These are phyloP conservation scores for Silybum marianum DNA, from an alignment of 129 eudicot species.

Conservation along the genomic window DNA sequence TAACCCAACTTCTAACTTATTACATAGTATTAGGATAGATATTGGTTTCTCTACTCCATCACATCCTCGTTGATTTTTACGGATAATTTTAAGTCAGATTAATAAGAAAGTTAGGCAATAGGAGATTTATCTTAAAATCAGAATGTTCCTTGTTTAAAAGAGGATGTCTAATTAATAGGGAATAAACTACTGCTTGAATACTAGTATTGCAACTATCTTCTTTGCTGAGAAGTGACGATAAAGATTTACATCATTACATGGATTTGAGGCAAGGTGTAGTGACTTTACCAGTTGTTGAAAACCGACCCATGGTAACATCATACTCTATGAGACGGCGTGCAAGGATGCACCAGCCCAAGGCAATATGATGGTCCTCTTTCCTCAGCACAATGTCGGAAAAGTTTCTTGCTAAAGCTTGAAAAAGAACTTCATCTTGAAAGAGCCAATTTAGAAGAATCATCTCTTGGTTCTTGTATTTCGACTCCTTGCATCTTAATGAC, in stretches of 20 bases:
- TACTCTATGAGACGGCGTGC: slow-evolving; percentile 71
- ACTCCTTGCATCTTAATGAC: slow-evolving; percentile 60
- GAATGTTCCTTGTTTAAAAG: not conserved
- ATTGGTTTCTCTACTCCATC: not conserved
- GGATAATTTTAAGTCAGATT: not conserved
- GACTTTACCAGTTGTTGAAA: slow-evolving; percentile 51
- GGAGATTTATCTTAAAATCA: not conserved
- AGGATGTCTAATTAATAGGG: not conserved
- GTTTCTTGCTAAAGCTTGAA: slow-evolving; percentile 49
- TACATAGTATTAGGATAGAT: not conserved
- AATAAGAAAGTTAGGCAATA: not conserved
- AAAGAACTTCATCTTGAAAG: slow-evolving; percentile 68
- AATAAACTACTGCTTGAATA: not conserved
- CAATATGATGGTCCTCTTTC: slow-evolving; percentile 77
- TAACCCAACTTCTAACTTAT: not conserved
- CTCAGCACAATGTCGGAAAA: slow-evolving; percentile 54
- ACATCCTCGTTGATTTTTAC: not conserved
- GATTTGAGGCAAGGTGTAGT: slow-evolving; percentile 10
- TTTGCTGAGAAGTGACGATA: not conserved
- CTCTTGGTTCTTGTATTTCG: slow-evolving; percentile 58
- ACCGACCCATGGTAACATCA: slow-evolving; percentile 50
- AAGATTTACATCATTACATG: not conserved
- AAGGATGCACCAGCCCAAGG: slow-evolving; percentile 87
- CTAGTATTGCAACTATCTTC: not conserved
- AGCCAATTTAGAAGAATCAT: slow-evolving; percentile 85